These are phyloP conservation scores for Cyathus striatus DNA, from an alignment of 768 basidiomycete species.

Conservation along the genomic window DNA sequence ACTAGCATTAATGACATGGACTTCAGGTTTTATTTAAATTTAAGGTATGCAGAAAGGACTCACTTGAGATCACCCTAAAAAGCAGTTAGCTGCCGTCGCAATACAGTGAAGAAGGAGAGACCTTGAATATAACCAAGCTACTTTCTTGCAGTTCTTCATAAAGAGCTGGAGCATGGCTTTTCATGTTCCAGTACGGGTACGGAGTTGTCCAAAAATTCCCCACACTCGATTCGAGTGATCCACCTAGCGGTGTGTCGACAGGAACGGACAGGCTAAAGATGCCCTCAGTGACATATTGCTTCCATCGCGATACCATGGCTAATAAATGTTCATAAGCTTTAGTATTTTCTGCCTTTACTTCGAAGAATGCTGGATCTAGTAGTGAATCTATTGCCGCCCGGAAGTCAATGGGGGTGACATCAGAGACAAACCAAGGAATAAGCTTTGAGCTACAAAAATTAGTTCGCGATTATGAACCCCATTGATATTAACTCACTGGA, in stretches of 20 bases:
- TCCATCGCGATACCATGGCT: slow-evolving; percentile 68
- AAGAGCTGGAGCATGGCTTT: slow-evolving; percentile 42
- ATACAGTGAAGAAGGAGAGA: slow-evolving; percentile 10
- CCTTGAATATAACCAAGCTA: slow-evolving; percentile 83
- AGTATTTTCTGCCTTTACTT: slow-evolving; percentile 12
- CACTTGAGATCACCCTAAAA: slow-evolving; percentile 85
- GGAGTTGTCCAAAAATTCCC: slow-evolving; percentile 72
- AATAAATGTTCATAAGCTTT: slow-evolving; percentile 38
- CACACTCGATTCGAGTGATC: slow-evolving; percentile 13
- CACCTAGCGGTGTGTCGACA: slow-evolving; percentile 49
- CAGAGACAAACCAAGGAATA: slow-evolving; percentile 97
- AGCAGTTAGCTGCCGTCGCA: not conserved
- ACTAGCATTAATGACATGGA: slow-evolving; percentile 24
- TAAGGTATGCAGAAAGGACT: slow-evolving; percentile 23
- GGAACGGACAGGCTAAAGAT: slow-evolving; percentile 73
- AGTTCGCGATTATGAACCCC: not conserved
- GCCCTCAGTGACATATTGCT: slow-evolving; percentile 60
- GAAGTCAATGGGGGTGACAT: slow-evolving; percentile 89
- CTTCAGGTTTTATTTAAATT: not conserved
- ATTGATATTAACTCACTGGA: slow-evolving; percentile 61
- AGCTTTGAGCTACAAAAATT: slow-evolving; percentile 70
- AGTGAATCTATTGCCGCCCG: slow-evolving; percentile 48
- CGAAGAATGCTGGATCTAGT: slow-evolving; percentile 61
- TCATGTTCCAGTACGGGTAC: slow-evolving; percentile 75
- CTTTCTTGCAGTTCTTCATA: slow-evolving; percentile 48